These are phyloP conservation scores for Coemansia sp. DNA, from an alignment of 192 early-diverging fungal species.

Conservation along the genomic window DNA sequence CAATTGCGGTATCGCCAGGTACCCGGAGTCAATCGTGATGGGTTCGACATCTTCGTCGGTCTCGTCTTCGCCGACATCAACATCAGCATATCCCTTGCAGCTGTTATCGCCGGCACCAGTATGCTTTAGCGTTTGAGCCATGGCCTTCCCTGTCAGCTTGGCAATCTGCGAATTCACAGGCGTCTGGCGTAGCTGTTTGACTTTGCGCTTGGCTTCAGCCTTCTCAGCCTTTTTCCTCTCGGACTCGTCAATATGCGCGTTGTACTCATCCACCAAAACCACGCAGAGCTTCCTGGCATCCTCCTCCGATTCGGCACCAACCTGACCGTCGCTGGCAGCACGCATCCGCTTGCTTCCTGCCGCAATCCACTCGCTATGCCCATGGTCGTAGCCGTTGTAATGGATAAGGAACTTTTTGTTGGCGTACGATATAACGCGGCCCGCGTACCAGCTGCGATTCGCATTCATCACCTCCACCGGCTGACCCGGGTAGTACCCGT, in stretches of 20 bases:
- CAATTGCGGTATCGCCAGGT: slow-evolving; percentile 35
- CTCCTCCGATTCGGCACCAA: slow-evolving; percentile 26
- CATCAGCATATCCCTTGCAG: neutral
- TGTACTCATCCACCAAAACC: slow-evolving; percentile 39
- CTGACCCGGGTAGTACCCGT: slow-evolving; percentile 47
- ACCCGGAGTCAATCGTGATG: slow-evolving; percentile 36
- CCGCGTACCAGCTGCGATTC: slow-evolving; percentile 44
- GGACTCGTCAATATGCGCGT: slow-evolving; percentile 25
- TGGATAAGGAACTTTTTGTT: slow-evolving; percentile 44
- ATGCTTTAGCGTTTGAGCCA: neutral
- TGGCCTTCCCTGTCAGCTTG: slow-evolving; percentile 4
- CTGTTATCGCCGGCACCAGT: neutral
- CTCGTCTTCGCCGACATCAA: slow-evolving; percentile 4
- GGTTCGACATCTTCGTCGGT: slow-evolving; percentile 33
- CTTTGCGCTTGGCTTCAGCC: slow-evolving; percentile 4
- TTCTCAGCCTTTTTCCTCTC: slow-evolving; percentile 19
- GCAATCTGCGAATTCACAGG: slow-evolving; percentile 10
- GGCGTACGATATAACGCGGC: slow-evolving; percentile 39
- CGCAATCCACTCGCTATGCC: slow-evolving; percentile 48
- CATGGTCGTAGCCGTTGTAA: slow-evolving; percentile 38
- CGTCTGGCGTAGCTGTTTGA: slow-evolving; percentile 1
- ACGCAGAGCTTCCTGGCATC: slow-evolving; percentile 36
- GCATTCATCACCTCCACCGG: slow-evolving; percentile 46
- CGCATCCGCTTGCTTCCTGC: slow-evolving; percentile 45
- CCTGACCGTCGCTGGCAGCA: neutral